phyloP scores from a whole-genome alignment of 257 asterid genomes.

The Linaria vulgaris region DNA sequence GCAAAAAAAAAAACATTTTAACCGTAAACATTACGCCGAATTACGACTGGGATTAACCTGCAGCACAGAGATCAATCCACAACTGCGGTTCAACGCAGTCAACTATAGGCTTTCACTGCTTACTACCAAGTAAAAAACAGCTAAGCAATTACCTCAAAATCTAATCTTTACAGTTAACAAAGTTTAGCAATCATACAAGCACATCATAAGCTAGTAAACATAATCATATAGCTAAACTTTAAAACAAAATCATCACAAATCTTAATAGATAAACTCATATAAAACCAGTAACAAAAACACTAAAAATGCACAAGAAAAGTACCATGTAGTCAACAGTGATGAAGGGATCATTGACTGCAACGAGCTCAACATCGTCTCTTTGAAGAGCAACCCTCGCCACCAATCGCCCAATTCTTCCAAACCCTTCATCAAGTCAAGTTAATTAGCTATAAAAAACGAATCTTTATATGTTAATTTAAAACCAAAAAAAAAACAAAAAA shows the following conservation, averaged over 20 bases:
- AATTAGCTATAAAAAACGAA: background rate
- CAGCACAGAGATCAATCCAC: no score
- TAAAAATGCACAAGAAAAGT: background rate
- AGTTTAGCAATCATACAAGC: background rate
- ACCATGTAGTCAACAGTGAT: slow-evolving; percentile 91
- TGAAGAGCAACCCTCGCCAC: slow-evolving; percentile 82
- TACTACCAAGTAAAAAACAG: no score
- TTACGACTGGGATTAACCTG: no score
- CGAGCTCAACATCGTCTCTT: slow-evolving; percentile 84
- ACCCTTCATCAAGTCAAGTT: slow-evolving; percentile 39
- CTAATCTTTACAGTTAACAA: background rate
- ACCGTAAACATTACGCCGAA: no score
- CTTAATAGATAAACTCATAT: no score
- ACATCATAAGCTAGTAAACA: slow-evolving; percentile 6
- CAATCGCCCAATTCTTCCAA: slow-evolving; percentile 93
- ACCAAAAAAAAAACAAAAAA: background rate
- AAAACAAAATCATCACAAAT: no score
- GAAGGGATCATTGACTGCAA: slow-evolving; percentile 88
- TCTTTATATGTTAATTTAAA: background rate
- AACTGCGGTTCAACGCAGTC: no score
- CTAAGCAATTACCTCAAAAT: no score
- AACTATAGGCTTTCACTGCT: no score
- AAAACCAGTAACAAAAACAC: background rate
- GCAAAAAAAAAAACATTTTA: no score
- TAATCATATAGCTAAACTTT: no score